Base-by-base conservation (phyloP, 2,329 filamentous ascomycete species). In the Metarhizium humberi region DNA sequence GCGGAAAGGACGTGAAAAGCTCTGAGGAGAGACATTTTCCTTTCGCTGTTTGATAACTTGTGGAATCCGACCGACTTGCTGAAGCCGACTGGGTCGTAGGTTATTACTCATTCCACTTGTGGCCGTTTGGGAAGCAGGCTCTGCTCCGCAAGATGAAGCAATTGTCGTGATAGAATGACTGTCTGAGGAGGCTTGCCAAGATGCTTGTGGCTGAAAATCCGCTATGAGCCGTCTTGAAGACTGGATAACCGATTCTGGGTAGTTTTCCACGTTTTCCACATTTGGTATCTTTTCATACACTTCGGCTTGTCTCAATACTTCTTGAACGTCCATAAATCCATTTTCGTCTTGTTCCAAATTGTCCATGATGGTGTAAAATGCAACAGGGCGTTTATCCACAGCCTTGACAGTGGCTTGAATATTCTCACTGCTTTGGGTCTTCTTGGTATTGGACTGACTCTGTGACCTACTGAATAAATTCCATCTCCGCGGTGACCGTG, bases 41-140 rank as follows among this genome's bases (percentile, higher is more conserved):
- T 84, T 76, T 53, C 85, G 80, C 50, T 80, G 84, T 49, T 83
- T 89, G 34, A 92, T 77, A 4, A 96, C 90, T 63, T 84, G 85
- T 8, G 92, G 92, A 52, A 96, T 96, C 16, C 92, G 83, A 8
- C 91, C 92, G 50, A 96, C 85, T 61, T 92, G 90, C 32, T 85
- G 83, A 18, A 95, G 74, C 55, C 91, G 80, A 65, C 83, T 88
- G 6, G 66, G 68, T 32, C 64, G 61, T 45, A n/a, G 5, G 14
- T 8, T 30, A 13, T 29, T 48, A 14, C 14, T 48, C 20, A 30
- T 14, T 20, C 20, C 11, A 58, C 60, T 30, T 57, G 52, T 40
- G 18, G 56, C n/a, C 55, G 30, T 43, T 49, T 59, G 30, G 52
- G 25, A 34, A 48, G 42, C 6, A 54, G 6, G 36, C 2, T 45